Conservation (phyloP, 192 early-diverging fungal species). For the Rhizophagus clarus region DNA sequence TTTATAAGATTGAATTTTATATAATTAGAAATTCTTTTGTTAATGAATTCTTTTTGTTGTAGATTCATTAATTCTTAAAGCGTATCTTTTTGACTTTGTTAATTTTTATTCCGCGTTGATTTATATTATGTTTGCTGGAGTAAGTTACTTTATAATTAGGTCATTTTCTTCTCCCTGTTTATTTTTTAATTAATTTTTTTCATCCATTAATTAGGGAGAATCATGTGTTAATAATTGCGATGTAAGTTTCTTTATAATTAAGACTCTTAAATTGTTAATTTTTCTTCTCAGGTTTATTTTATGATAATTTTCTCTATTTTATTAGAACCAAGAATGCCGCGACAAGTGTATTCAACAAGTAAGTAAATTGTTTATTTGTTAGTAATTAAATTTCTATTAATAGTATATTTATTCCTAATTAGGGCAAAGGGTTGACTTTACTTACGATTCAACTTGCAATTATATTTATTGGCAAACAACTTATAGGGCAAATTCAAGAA, state of each 20-base stretch:
- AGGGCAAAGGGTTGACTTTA: conserved; percentile 36
- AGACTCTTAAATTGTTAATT: background rate
- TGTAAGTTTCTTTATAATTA: background rate
- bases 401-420: too few species aligned
- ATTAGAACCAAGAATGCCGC: too few species aligned
- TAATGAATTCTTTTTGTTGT: background rate
- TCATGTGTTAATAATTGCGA: background rate
- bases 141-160: background rate
- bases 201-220: background rate
- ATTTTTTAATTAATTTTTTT: conserved; percentile 13
- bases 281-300: conserved; percentile 17
- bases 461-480: conserved; percentile 62
- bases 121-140: conserved; percentile 54
- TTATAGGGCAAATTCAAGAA: conserved; percentile 51
- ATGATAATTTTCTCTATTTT: background rate
- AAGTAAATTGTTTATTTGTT: too few species aligned
- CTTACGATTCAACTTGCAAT: conserved; percentile 63
- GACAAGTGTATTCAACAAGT: too few species aligned
- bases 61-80: conserved; percentile 59
- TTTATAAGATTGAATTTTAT: background rate
- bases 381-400: too few species aligned
- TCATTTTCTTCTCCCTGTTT: background rate
- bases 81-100: conserved; percentile 61
- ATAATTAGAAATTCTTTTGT: background rate
- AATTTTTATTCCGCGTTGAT: conserved; percentile 65